phyloP scores from a whole-genome alignment of 805 yeast species.

The Metschnikowia dekortorum region DNA sequence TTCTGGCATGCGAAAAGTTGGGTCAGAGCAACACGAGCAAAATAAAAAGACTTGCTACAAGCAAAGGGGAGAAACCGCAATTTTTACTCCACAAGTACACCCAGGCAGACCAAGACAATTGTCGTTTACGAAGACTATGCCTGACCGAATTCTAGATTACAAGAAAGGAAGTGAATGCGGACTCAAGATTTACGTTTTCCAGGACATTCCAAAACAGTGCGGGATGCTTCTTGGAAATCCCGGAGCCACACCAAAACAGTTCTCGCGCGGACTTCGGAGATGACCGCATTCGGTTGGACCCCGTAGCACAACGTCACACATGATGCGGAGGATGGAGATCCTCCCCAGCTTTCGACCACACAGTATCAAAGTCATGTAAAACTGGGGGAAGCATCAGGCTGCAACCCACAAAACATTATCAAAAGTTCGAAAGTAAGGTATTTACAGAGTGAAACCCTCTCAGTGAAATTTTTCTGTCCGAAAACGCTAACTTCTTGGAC shows the following conservation, averaged over 20 bases:
- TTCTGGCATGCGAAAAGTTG: background rate
- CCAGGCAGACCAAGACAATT: background rate
- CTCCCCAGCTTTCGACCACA: background rate
- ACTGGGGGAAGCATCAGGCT: too few relatives aligned
- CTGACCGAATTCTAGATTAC: background rate
- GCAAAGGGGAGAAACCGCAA: background rate
- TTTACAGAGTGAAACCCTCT: too few relatives aligned
- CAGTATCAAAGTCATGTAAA: background rate
- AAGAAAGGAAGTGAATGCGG: background rate
- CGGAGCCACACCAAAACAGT: background rate
- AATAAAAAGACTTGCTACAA: background rate
- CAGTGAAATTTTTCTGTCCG: too few relatives aligned
- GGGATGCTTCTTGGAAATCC: background rate
- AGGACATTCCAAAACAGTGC: constrained; percentile 5
- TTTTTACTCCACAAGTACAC: too few relatives aligned
- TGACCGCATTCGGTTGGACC: background rate
- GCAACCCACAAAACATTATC: background rate
- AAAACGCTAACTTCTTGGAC: background rate
- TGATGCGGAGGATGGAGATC: background rate
- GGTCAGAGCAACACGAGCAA: background rate
- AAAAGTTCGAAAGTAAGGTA: background rate
- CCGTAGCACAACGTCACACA: background rate
- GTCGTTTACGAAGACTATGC: background rate
- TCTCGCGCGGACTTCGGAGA: constrained; percentile 1
- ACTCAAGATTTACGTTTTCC: constrained; percentile 1